Evolutionary conservation across 2,329 filamentous ascomycete species (phyloP), one percentile per base, ranked within the genome.

Genomic region (Pseudopithomyces chartarum): DNA sequence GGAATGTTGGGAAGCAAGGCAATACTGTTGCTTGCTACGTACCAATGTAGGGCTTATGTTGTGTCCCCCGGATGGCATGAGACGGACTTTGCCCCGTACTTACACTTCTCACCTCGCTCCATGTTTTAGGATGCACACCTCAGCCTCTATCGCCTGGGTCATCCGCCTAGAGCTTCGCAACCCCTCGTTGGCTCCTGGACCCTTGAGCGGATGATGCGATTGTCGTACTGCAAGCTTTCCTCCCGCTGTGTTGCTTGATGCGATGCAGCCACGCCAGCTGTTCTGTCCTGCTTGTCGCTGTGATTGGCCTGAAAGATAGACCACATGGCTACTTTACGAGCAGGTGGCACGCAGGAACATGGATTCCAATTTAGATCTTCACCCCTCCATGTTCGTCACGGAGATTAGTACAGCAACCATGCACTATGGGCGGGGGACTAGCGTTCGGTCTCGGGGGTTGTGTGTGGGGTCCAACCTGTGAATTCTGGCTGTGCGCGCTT

Each of bases 71-170:
- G 48, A 42, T 51, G 22, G 48, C 26, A 39, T 51, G 48, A 42
- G 48, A 50, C 48, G 48, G 48, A 51, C 38, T 40, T 17, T 17
- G 38, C 38, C 8, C 38, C 38, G n/a, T 29, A 29, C 26, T 8
- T 10, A 19, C 15, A 36, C 36, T 42, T 42, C 23, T 40, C 20
- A 38, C 48, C 19, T 40, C 2, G 48, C 33, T 40, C 38, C 20
- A 39, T 51, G 48, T 51, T 51, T 42, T 36, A 51, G 48, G 26
- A 51, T 51, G 48, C 48, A 33, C 48, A 51, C 38, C 48, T 51
- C 48, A 51, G 48, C 48, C 36, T 50, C 47, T 36, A 12, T 51
- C 36, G 36, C 38, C 12, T 42, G 32, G 19, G 36, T 20, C 23
- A 34, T 51, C 15, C 17, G 48, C 8, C 19, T 11, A 39, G 38